Conservation (phyloP, 169 alveolate species). For the Plasmodium knowlesi region DNA sequence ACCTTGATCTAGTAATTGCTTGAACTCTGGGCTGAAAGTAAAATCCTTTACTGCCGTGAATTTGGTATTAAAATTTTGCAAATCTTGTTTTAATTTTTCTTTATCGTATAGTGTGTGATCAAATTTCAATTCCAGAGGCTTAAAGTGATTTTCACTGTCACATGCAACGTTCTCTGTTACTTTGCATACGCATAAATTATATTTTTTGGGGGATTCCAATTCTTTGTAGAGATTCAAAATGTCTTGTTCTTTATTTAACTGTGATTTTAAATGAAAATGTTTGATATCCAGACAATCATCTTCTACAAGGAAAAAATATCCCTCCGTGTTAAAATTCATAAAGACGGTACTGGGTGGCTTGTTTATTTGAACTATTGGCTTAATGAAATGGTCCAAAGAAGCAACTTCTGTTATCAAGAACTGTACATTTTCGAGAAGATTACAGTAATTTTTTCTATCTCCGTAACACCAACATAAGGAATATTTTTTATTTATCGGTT, state of each 20-base stretch:
- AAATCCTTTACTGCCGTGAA: slow-evolving; percentile 13
- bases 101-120: not conserved
- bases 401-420: slow-evolving; percentile 18
- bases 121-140: not conserved
- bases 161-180: slow-evolving; percentile 15
- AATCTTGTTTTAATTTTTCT: not conserved
- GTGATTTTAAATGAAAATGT: slow-evolving; percentile 21
- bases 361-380: slow-evolving; percentile 40
- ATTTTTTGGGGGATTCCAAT: slow-evolving; percentile 50
- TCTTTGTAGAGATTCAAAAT: slow-evolving; percentile 23
- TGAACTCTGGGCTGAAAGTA: slow-evolving; percentile 13
- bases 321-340: slow-evolving; percentile 22
- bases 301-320: slow-evolving; percentile 38
- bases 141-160: slow-evolving; percentile 16
- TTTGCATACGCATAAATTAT: slow-evolving; percentile 36
- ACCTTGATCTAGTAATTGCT: slow-evolving; percentile 1
- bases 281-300: slow-evolving; percentile 39
- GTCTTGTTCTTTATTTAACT: slow-evolving; percentile 14
- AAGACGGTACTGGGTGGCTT: slow-evolving; percentile 28
- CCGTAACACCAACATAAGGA: slow-evolving; percentile 62
- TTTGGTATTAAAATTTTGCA: slow-evolving; percentile 1
- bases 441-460: not conserved
- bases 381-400: slow-evolving; percentile 5
- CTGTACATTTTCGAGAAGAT: not conserved
- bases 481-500: not conserved